These are phyloP conservation scores for Mycena crocata DNA, from an alignment of 768 basidiomycete genomes.

Conservation along the genomic window DNA sequence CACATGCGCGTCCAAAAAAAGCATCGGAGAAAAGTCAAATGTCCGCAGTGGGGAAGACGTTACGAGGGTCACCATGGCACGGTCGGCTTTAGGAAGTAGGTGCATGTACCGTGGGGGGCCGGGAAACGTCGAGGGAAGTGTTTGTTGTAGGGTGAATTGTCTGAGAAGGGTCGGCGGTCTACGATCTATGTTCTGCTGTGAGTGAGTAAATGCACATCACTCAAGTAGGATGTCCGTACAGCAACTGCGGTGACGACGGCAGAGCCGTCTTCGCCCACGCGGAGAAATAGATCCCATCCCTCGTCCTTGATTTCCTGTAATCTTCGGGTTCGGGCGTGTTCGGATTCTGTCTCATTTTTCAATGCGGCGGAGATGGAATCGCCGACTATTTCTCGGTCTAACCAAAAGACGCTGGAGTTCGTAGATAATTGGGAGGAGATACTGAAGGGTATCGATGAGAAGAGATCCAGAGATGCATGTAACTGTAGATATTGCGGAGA, in stretches of 20 bases:
- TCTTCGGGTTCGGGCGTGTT: slow-evolving; percentile 60
- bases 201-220: slow-evolving; percentile 6
- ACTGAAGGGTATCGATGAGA: slow-evolving; percentile 64
- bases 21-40: slow-evolving; percentile 66
- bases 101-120: slow-evolving; percentile 63
- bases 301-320: slow-evolving; percentile 75
- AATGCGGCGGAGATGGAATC: slow-evolving; percentile 59
- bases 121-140: slow-evolving; percentile 61
- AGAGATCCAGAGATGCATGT: slow-evolving; percentile 80
- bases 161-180: slow-evolving; percentile 86
- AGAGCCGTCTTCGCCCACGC: slow-evolving; percentile 79
- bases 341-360: slow-evolving; percentile 46
- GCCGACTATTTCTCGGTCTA: slow-evolving; percentile 72
- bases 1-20: slow-evolving; percentile 71
- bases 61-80: slow-evolving; percentile 64
- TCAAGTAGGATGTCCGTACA: slow-evolving; percentile 56
- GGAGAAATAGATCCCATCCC: slow-evolving; percentile 84
- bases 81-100: slow-evolving; percentile 61
- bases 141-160: slow-evolving; percentile 80
- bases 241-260: slow-evolving; percentile 77
- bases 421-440: slow-evolving; percentile 46
- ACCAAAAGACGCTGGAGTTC: slow-evolving; percentile 70
- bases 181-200: slow-evolving; percentile 83
- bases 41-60: slow-evolving; percentile 75
- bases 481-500: slow-evolving; percentile 87